Base-by-base conservation (phyloP, 2,329 filamentous ascomycete genomes). In the Sclerotinia glacialis region DNA sequence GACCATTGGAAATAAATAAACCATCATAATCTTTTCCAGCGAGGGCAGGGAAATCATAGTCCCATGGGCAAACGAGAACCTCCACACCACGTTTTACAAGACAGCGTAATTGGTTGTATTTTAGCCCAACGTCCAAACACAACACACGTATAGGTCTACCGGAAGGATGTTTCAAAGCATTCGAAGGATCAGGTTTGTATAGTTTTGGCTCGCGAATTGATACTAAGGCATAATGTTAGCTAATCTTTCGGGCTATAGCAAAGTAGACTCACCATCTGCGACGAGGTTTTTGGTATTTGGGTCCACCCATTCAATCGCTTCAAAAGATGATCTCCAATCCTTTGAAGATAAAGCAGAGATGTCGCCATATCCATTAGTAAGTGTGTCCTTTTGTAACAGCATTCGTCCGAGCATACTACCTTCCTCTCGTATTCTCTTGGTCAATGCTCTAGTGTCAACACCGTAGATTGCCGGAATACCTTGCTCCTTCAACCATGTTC, bases 31-130 rank as follows among this genome's bases (percentile, higher is more conserved):
- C 87, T 70, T 91, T 90, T 67, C 88, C 89, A 64, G 88, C 88
- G 66, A 92, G 85, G 65, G 83, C 80, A 65, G 89, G 87, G 78
- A 98, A 93, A 78, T 98, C 90, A 76, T 97, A 93, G 80, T 99
- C 89, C 93, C 94, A 99, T 12, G 95, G 95, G 70, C 95, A 93
- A 66, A 97, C 92, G 71, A 97, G 81, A 60, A 98, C 93, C 78
- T 99, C 95, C 66, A 98, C 90, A 65, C 95, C 95, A 73, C 95
- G 88, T 74, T 88, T 89, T 68, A 99, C 83, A 74, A 99, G 88
- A 81, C 95, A 99, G 72, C 95, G 87, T 74, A 99, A 85, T 81
- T 99, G 95, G 81, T 98, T 99, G 82, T 92, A 97, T 81, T 99
- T 99, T 83, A 98, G 89, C 78, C 95, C 95, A 73, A 99, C 94